Evolutionary conservation across 2,329 filamentous ascomycete genomes (phyloP).

Genomic region (Cyanodermella asteris): DNA sequence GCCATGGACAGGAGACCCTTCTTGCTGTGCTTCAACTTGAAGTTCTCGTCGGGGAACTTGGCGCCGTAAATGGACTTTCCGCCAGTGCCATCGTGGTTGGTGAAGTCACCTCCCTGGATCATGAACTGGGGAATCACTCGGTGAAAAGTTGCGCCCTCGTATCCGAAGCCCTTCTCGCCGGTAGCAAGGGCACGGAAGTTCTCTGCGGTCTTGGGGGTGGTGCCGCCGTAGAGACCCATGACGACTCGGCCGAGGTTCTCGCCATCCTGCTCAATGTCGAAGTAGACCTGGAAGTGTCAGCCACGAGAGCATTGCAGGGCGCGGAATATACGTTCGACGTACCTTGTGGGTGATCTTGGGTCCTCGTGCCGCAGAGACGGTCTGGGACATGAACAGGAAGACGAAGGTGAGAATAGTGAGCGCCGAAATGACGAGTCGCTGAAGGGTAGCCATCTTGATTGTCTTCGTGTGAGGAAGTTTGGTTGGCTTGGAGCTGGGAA

Average conservation of each 20-base stretch:
- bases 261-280: constrained; percentile 42
- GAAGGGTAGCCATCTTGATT: constrained; percentile 49
- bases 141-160: constrained; percentile 45
- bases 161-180: constrained; percentile 45
- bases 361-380: constrained; percentile 54
- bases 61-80: constrained; percentile 46
- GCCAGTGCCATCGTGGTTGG: constrained; percentile 40
- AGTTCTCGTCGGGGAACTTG: constrained; percentile 49
- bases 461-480: constrained; percentile 5
- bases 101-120: constrained; percentile 51
- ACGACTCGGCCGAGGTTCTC: constrained; percentile 38
- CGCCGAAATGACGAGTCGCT: constrained; percentile 47
- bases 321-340: constrained; percentile 5
- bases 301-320: background rate
- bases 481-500: background rate
- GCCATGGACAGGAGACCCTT: constrained; percentile 44
- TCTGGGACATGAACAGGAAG: constrained; percentile 55
- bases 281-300: constrained; percentile 36
- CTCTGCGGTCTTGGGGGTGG: constrained; percentile 44
- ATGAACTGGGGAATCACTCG: constrained; percentile 50
- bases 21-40: constrained; percentile 47
- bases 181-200: constrained; percentile 44
- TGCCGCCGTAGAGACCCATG: constrained; percentile 45
- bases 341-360: constrained; percentile 91
- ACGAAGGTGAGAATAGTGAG: constrained; percentile 56